Evolutionary conservation across 2,329 filamentous ascomycete species (phyloP).

Genomic region (Cordyceps javanica): DNA sequence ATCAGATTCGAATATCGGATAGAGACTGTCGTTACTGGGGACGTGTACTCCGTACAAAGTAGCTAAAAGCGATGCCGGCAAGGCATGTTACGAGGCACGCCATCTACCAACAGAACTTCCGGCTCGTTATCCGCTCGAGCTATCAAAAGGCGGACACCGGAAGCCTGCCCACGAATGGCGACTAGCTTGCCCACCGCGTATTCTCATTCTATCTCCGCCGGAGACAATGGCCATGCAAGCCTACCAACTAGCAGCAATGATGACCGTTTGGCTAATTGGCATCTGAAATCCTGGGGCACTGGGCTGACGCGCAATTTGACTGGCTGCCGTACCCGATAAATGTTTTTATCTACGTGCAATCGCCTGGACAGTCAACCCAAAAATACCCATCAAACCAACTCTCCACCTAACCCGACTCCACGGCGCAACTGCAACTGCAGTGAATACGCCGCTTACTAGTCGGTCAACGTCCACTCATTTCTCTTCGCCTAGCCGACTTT

Average conservation of each 20-base stretch:
- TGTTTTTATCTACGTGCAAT: background rate
- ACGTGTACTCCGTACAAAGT: background rate
- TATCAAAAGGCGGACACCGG: background rate
- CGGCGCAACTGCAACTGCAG: background rate
- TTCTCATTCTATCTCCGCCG: constrained; percentile 5
- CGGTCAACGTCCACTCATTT: constrained; percentile 1
- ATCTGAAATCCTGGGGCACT: background rate
- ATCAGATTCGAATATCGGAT: background rate
- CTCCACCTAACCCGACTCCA: background rate
- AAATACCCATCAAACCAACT: background rate
- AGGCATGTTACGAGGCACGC: no score
- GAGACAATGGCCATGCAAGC: background rate
- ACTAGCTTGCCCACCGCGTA: background rate
- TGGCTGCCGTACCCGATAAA: constrained; percentile 1
- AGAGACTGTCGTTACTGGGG: background rate
- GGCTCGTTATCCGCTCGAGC: background rate
- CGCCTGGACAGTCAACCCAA: background rate
- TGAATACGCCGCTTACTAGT: background rate
- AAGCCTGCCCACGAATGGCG: background rate
- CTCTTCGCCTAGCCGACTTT: constrained; percentile 4
- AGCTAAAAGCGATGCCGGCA: background rate
- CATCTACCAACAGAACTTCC: background rate
- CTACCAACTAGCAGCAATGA: background rate
- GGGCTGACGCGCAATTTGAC: background rate
- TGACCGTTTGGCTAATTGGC: background rate